These are phyloP conservation scores for Thielaviopsis cerberus DNA, from an alignment of 2,329 filamentous ascomycete species.

Conservation along the genomic window DNA sequence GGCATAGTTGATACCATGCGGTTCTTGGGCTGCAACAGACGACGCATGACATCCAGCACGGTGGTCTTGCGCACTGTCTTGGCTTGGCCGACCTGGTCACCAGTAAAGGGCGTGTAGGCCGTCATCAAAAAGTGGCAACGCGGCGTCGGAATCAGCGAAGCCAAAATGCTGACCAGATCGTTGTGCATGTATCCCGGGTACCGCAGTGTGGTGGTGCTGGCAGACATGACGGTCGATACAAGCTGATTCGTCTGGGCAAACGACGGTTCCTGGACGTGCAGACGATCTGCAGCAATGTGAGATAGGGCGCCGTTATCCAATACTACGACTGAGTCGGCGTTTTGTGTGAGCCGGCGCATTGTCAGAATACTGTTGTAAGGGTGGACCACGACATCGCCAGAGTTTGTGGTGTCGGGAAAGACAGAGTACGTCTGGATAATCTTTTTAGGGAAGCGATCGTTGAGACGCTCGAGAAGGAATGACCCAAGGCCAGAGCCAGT, in stretches of 20 bases:
- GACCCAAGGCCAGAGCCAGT: constrained; percentile 92
- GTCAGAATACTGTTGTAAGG: constrained; percentile 93
- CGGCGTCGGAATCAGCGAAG: constrained; percentile 86
- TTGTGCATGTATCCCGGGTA: constrained; percentile 99
- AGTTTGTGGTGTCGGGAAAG: constrained; percentile 80
- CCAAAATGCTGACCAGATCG: constrained; percentile 89
- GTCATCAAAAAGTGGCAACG: constrained; percentile 98
- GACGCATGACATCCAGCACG: constrained; percentile 90
- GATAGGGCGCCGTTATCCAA: constrained; percentile 89
- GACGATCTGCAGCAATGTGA: constrained; percentile 78
- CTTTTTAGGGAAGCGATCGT: constrained; percentile 96
- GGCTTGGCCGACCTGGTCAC: constrained; percentile 86
- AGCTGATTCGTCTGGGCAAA: constrained; percentile 97
- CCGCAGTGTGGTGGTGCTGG: constrained; percentile 83
- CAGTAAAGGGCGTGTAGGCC: constrained; percentile 92
- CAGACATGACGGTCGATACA: constrained; percentile 95
- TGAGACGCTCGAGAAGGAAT: constrained; percentile 83
- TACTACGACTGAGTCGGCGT: constrained; percentile 93
- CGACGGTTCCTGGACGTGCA: constrained; percentile 88
- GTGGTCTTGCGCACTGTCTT: constrained; percentile 98
- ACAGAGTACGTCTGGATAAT: constrained; percentile 98
- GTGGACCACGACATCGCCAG: constrained; percentile 83
- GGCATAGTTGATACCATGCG: constrained; percentile 95
- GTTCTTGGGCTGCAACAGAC: constrained; percentile 91
- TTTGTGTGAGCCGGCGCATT: constrained; percentile 79